Conservation (phyloP, 1,139 yeast genomes). For the Scheffersomyces insectosa region DNA sequence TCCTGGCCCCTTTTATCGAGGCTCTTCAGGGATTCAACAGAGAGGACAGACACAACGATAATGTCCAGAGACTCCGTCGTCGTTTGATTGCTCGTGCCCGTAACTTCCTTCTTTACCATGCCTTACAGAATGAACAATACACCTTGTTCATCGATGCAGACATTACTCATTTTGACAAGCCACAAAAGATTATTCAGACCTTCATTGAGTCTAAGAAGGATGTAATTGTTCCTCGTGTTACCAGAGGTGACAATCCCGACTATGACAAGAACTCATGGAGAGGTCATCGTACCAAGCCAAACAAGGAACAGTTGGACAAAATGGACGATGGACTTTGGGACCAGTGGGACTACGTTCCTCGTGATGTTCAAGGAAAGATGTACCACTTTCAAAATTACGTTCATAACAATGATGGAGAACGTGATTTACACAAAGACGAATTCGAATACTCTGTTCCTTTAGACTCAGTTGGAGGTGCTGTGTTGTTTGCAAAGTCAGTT, state of each 20-base stretch:
- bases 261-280: slow-evolving; percentile 51
- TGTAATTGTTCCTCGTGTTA: slow-evolving; percentile 43
- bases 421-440: slow-evolving; percentile 12
- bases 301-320: slow-evolving; percentile 27
- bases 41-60: slow-evolving; percentile 30
- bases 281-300: slow-evolving; percentile 43
- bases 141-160: slow-evolving; percentile 50
- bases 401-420: slow-evolving; percentile 12
- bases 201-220: slow-evolving; percentile 38
- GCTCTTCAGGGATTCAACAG: slow-evolving; percentile 19
- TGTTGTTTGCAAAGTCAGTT: slow-evolving; percentile 41
- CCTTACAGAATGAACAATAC: slow-evolving; percentile 31
- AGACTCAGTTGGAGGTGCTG: slow-evolving; percentile 54
- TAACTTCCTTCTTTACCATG: slow-evolving; percentile 33
- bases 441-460: slow-evolving; percentile 26
- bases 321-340: slow-evolving; percentile 36
- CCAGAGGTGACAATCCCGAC: slow-evolving; percentile 30
- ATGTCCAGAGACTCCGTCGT: slow-evolving; percentile 32
- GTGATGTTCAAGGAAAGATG: slow-evolving; percentile 31
- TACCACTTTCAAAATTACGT: slow-evolving; percentile 31
- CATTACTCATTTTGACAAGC: slow-evolving; percentile 28
- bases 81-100: slow-evolving; percentile 36
- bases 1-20: slow-evolving; percentile 36
- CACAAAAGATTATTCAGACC: slow-evolving; percentile 23
- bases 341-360: slow-evolving; percentile 39